Conservation (phyloP, 2,329 filamentous ascomycete species). For the Epicoccum sorghinum region DNA sequence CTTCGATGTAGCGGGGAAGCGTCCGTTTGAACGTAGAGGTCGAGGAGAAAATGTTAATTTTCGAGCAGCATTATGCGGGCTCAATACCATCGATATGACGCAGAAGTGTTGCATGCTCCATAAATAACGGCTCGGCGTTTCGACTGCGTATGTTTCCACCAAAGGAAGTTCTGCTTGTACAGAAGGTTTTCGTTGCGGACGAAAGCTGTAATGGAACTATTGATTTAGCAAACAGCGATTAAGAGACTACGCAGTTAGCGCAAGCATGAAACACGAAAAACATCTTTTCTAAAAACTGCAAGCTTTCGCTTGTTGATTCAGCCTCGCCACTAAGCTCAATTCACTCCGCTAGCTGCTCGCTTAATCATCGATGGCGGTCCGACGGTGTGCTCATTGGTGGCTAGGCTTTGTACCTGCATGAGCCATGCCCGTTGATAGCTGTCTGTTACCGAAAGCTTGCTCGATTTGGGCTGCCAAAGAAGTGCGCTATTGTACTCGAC, state of each 20-base stretch:
- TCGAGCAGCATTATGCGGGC: not conserved
- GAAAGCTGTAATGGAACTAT: slow-evolving; percentile 15
- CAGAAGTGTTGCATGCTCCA: not conserved
- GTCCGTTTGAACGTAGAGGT: not conserved
- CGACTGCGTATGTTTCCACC: not conserved
- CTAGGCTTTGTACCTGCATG: slow-evolving; percentile 14
- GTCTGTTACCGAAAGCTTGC: slow-evolving; percentile 4
- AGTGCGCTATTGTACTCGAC: slow-evolving; percentile 15
- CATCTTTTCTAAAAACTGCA: slow-evolving; percentile 19
- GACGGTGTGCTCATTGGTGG: slow-evolving; percentile 7
- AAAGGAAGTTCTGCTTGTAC: not conserved
- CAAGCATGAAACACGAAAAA: slow-evolving; percentile 11
- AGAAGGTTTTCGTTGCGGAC: slow-evolving; percentile 3
- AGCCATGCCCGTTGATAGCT: slow-evolving; percentile 4
- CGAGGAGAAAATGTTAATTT: no score
- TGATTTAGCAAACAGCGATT: slow-evolving; percentile 21
- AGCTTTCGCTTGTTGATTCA: slow-evolving; percentile 18
- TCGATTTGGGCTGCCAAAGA: slow-evolving; percentile 6
- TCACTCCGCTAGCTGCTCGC: not conserved
- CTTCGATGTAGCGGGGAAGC: not conserved
- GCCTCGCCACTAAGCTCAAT: slow-evolving; percentile 7
- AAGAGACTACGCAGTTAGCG: slow-evolving; percentile 11
- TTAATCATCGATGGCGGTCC: slow-evolving; percentile 1
- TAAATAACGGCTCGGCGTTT: slow-evolving; percentile 9
- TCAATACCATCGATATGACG: slow-evolving; percentile 3